Evolutionary conservation across 164 flowering plant genomes (phyloP).

Genomic region (Liquidambar formosana): DNA sequence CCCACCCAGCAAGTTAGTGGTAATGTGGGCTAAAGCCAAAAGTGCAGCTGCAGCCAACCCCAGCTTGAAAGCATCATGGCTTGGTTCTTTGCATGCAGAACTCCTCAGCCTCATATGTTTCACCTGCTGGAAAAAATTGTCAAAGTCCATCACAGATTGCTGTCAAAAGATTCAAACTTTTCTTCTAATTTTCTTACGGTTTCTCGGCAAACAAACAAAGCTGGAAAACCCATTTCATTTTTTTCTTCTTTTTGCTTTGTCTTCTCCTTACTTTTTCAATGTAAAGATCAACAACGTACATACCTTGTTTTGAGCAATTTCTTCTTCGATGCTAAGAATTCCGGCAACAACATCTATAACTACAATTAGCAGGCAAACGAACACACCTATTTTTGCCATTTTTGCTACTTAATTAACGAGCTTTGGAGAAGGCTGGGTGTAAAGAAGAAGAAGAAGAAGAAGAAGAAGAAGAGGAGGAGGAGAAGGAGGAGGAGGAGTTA

Average conservation of each 20-base stretch:
- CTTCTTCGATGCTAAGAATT: slow-evolving; percentile 4
- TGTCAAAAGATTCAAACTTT: no score
- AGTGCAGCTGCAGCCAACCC: slow-evolving; percentile 1
- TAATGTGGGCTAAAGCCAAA: slow-evolving; percentile 8
- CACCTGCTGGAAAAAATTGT: no score
- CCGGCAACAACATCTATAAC: slow-evolving; percentile 9
- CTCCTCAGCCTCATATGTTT: not conserved
- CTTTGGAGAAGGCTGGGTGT: not conserved
- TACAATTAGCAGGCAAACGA: not conserved
- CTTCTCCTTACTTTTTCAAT: not conserved
- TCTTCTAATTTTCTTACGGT: not conserved
- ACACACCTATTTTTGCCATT: not conserved
- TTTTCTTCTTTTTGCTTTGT: no score
- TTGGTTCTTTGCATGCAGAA: not conserved
- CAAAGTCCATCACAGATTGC: no score
- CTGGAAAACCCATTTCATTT: not conserved
- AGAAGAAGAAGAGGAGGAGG: not conserved
- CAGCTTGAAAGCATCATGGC: slow-evolving; percentile 1
- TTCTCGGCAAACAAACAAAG: not conserved
- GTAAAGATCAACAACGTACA: not conserved
- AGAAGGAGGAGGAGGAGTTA: not conserved
- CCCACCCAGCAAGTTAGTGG: not conserved
- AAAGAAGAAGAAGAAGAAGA: not conserved
- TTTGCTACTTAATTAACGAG: not conserved
- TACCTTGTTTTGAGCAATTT: slow-evolving; percentile 9